phyloP scores from a whole-genome alignment of 768 basidiomycete genomes.

The Cantharellus cinnabarinus region DNA sequence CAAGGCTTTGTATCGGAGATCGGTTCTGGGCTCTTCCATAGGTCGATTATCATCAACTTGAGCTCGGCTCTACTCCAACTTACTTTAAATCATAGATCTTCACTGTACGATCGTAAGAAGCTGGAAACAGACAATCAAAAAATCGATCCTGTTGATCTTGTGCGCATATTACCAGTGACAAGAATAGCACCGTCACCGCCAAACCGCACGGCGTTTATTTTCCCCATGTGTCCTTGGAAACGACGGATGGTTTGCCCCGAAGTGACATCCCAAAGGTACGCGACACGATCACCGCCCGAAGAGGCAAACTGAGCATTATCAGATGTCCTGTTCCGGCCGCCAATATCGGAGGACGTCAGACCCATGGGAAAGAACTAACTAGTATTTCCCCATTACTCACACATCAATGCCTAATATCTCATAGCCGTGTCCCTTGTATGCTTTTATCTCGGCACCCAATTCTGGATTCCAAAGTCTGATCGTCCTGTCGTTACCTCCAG shows the following conservation, averaged over 20 bases:
- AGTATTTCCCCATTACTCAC: slow-evolving; percentile 24
- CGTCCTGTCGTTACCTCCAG: slow-evolving; percentile 80
- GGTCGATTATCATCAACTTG: neutral
- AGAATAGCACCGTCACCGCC: slow-evolving; percentile 72
- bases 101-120: slow-evolving; percentile 82
- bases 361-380: neutral
- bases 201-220: slow-evolving; percentile 79
- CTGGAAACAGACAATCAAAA: slow-evolving; percentile 20
- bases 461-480: slow-evolving; percentile 82
- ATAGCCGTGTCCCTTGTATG: slow-evolving; percentile 81
- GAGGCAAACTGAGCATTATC: slow-evolving; percentile 92
- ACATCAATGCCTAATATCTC: slow-evolving; percentile 82
- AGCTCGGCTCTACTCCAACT: slow-evolving; percentile 9
- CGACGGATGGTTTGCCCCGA: slow-evolving; percentile 67
- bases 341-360: neutral
- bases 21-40: slow-evolving; percentile 43
- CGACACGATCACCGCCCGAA: slow-evolving; percentile 79
- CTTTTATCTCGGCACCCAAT: slow-evolving; percentile 74
- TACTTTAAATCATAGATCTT: slow-evolving; percentile 84
- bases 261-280: slow-evolving; percentile 92
- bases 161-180: slow-evolving; percentile 47
- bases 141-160: no score
- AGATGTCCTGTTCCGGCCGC: slow-evolving; percentile 34
- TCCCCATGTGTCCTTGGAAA: slow-evolving; percentile 74
- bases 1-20: slow-evolving; percentile 75